These are phyloP conservation scores for Mycosarcoma mackinlayi DNA, from an alignment of 1,284 basidiomycete species.

Conservation along the genomic window DNA sequence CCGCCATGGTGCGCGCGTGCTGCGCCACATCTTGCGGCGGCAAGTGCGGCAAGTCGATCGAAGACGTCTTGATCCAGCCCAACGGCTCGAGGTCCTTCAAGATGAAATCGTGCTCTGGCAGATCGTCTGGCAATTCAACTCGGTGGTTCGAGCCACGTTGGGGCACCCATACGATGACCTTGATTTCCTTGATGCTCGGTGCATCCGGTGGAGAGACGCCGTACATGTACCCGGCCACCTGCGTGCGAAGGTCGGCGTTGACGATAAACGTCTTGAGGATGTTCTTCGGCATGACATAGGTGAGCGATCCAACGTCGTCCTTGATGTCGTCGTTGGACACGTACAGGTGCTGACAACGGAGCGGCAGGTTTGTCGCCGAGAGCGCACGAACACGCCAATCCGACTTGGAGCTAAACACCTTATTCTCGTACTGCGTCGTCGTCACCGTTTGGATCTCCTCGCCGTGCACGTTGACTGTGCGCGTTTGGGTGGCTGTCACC, in stretches of 20 bases:
- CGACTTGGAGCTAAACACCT: slow-evolving; percentile 96
- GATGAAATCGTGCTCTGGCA: slow-evolving; percentile 92
- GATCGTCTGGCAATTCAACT: slow-evolving; percentile 84
- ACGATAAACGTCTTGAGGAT: slow-evolving; percentile 93
- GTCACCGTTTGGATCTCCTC: slow-evolving; percentile 96
- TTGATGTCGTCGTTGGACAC: slow-evolving; percentile 99
- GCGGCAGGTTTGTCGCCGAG: slow-evolving; percentile 91
- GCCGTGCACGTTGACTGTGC: slow-evolving; percentile 97
- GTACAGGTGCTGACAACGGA: slow-evolving; percentile 97
- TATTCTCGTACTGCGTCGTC: slow-evolving; percentile 97
- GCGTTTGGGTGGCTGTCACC: slow-evolving; percentile 94
- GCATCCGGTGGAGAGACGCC: slow-evolving; percentile 93
- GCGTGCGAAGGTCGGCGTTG: slow-evolving; percentile 91
- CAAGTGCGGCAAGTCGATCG: slow-evolving; percentile 72
- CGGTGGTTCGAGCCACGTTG: slow-evolving; percentile 95
- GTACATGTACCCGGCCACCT: slow-evolving; percentile 93
- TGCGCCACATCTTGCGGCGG: slow-evolving; percentile 93
- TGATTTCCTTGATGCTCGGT: slow-evolving; percentile 98
- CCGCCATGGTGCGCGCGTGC: slow-evolving; percentile 95
- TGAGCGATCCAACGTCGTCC: slow-evolving; percentile 92
- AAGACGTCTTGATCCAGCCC: slow-evolving; percentile 98
- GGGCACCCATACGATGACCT: slow-evolving; percentile 93
- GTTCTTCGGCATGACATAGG: slow-evolving; percentile 98
- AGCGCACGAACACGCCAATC: slow-evolving; percentile 99
- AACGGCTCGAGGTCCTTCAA: slow-evolving; percentile 93